phyloP scores from a whole-genome alignment of 2,329 filamentous ascomycete species.

The Aaosphaeria pasadenensis region DNA sequence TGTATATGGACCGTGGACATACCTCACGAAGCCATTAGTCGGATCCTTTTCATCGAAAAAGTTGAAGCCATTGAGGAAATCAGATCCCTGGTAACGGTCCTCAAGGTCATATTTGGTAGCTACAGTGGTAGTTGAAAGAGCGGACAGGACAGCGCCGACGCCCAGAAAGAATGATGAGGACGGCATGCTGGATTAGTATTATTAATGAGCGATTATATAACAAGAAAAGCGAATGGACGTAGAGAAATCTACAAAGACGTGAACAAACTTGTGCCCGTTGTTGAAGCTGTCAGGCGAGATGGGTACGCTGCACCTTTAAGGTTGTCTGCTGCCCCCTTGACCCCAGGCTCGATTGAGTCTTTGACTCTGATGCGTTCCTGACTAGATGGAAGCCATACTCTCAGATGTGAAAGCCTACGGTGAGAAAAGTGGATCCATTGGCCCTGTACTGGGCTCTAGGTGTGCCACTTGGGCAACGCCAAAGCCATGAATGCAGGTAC shows the following conservation, averaged over 20 bases:
- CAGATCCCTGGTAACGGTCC: slow-evolving; percentile 13
- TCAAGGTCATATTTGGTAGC: slow-evolving; percentile 15
- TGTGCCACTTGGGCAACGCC: too few species aligned
- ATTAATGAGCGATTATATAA: slow-evolving; percentile 15
- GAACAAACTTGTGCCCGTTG: slow-evolving; percentile 13
- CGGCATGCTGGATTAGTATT: slow-evolving; percentile 19
- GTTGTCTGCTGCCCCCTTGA: too few species aligned
- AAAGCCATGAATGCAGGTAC: too few species aligned
- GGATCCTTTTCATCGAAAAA: slow-evolving; percentile 22
- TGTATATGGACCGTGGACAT: slow-evolving; percentile 3
- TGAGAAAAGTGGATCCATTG: too few species aligned
- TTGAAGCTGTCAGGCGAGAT: too few species aligned
- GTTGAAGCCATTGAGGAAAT: slow-evolving; percentile 25
- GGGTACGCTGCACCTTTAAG: too few species aligned
- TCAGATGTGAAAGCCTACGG: too few species aligned
- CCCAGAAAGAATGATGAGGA: slow-evolving; percentile 25
- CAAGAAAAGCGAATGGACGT: slow-evolving; percentile 20
- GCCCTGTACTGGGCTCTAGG: too few species aligned
- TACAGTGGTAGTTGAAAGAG: slow-evolving; percentile 19
- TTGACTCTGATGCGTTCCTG: too few species aligned
- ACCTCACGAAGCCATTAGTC: slow-evolving; percentile 26
- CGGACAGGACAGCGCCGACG: slow-evolving; percentile 15
- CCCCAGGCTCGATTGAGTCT: too few species aligned
- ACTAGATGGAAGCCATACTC: too few species aligned
- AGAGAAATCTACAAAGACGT: slow-evolving; percentile 19